A percentile compares a stretch with the other conserved stretches of the same genome.
phyloP scores from a whole-genome alignment of 2,329 filamentous ascomycete species.

The Fusarium sublunatum region DNA sequence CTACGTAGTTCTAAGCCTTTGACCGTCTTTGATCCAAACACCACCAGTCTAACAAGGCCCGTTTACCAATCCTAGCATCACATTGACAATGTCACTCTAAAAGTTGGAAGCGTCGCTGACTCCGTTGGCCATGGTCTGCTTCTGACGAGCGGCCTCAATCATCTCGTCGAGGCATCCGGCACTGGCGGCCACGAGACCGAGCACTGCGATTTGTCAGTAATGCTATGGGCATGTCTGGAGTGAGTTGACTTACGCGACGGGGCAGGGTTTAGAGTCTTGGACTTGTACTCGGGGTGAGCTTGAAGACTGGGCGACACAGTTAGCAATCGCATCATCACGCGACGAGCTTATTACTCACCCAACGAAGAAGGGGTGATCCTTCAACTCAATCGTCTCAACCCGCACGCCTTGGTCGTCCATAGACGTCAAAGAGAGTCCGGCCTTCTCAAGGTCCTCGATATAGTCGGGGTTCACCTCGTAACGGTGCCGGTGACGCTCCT shows the following conservation, averaged over 20 bases:
- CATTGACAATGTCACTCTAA: conserved; percentile 4
- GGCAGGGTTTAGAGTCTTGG: conserved; percentile 77
- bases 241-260: conserved; percentile 57
- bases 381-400: conserved; percentile 41
- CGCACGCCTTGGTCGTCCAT: conserved; percentile 57
- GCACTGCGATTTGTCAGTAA: conserved; percentile 55
- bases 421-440: conserved; percentile 66
- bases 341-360: conserved; percentile 18
- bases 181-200: conserved; percentile 64
- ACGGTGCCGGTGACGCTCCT: conserved; percentile 86
- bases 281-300: conserved; percentile 80
- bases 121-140: conserved; percentile 24
- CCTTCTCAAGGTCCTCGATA: conserved; percentile 73
- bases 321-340: background rate
- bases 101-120: conserved; percentile 25
- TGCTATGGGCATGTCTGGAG: background rate
- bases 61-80: background rate
- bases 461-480: conserved; percentile 91
- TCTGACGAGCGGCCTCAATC: conserved; percentile 30
- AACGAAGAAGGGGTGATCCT: conserved; percentile 35
- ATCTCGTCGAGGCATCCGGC: conserved; percentile 71
- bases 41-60: conserved; percentile 6
- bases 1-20: conserved; percentile 31
- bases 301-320: conserved; percentile 66
- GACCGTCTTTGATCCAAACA: background rate